Conservation (phyloP, 2,329 filamentous ascomycete genomes). For the Ophiocordyceps sinensis region DNA sequence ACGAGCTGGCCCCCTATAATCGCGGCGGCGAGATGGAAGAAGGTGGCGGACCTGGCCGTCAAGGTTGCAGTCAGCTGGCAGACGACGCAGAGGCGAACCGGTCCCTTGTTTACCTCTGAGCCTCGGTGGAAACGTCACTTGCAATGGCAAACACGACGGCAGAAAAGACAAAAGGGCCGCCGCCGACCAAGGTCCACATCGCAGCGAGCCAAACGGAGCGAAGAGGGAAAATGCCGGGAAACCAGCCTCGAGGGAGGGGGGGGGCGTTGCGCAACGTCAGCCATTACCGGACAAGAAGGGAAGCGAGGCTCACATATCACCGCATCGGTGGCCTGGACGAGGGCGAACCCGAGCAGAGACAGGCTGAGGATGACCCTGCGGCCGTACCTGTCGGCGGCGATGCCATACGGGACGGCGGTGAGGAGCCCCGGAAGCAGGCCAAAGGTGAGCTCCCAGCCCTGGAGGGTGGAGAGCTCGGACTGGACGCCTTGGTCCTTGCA, state of each 20-base stretch:
- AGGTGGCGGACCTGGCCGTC: background rate
- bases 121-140: background rate
- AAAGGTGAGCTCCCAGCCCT: slow-evolving; percentile 1
- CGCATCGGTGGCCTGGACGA: background rate
- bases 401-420: background rate
- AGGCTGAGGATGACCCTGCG: background rate
- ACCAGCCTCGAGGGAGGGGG: too few species aligned
- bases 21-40: background rate
- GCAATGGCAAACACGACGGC: background rate
- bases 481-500: slow-evolving; percentile 1
- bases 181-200: background rate
- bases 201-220: background rate
- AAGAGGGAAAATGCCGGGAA: background rate
- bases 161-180: background rate
- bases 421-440: background rate
- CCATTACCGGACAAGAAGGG: too few species aligned
- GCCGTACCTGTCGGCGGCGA: background rate
- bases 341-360: background rate
- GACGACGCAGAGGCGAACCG: too few species aligned
- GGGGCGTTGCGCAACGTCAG: too few species aligned
- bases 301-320: background rate
- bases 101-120: too few species aligned
- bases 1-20: background rate
- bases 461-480: background rate
- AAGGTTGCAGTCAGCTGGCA: too few species aligned